These are phyloP conservation scores for Metschnikowia amazonensis DNA, from an alignment of 805 yeast genomes.

Conservation along the genomic window DNA sequence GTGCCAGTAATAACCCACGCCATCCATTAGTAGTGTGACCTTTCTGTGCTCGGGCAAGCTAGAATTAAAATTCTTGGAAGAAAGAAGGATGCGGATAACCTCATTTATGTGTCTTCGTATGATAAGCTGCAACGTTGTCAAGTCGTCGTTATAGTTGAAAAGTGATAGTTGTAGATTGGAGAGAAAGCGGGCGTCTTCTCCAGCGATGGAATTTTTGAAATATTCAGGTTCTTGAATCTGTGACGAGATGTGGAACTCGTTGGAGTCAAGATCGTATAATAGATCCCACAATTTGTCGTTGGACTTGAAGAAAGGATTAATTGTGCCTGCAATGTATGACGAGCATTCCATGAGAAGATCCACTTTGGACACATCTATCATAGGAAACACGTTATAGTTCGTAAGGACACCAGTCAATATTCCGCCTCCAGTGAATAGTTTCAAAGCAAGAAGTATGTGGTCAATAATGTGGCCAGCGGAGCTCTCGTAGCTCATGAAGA, in stretches of 20 bases:
- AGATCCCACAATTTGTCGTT: constrained; percentile 56
- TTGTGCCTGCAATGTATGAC: constrained; percentile 59
- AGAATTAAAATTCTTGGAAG: constrained; percentile 34
- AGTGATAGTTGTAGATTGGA: constrained; percentile 40
- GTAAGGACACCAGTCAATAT: constrained; percentile 38
- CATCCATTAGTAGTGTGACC: constrained; percentile 33
- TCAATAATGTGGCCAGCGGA: constrained; percentile 40
- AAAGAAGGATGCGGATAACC: constrained; percentile 34
- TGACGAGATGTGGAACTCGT: constrained; percentile 35
- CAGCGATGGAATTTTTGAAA: constrained; percentile 35
- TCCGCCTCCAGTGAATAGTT: constrained; percentile 43
- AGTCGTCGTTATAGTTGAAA: constrained; percentile 44
- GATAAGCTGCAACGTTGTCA: constrained; percentile 42
- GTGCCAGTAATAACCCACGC: constrained; percentile 43
- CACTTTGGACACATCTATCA: constrained; percentile 57
- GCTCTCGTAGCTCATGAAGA: constrained; percentile 40
- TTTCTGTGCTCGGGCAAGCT: constrained; percentile 16
- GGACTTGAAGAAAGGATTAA: constrained; percentile 59
- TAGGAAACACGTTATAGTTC: constrained; percentile 49
- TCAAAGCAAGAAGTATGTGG: constrained; percentile 36
- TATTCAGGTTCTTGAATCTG: constrained; percentile 20
- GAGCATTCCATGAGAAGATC: constrained; percentile 42
- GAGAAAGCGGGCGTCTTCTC: constrained; percentile 44
- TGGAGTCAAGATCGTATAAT: constrained; percentile 55
- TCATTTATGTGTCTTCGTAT: constrained; percentile 45